phyloP scores from a whole-genome alignment of 1,284 basidiomycete genomes.

The Moesziomyces antarcticus region DNA sequence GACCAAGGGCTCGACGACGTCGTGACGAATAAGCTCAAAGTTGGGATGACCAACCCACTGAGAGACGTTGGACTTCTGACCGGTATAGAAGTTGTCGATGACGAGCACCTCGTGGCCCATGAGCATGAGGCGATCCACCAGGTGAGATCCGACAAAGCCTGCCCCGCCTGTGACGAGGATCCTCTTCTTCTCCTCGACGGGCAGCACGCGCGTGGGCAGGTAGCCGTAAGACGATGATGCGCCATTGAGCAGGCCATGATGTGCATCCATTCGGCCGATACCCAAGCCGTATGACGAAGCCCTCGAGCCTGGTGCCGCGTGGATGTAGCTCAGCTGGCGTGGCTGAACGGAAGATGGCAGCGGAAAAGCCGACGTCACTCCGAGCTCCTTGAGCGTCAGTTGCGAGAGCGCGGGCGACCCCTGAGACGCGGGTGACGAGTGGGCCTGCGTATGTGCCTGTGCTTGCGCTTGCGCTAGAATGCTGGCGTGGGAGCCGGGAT shows the following conservation, averaged over 20 bases:
- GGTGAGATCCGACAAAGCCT: slow-evolving; percentile 96
- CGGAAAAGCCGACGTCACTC: slow-evolving; percentile 1
- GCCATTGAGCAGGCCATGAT: slow-evolving; percentile 1
- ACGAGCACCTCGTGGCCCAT: slow-evolving; percentile 97
- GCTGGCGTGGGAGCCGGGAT: slow-evolving; percentile 41
- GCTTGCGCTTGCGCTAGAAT: slow-evolving; percentile 29
- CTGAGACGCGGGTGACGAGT: not conserved
- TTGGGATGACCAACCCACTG: slow-evolving; percentile 88
- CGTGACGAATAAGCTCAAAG: slow-evolving; percentile 96
- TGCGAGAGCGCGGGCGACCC: not conserved
- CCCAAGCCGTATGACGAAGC: slow-evolving; percentile 17
- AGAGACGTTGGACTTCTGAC: slow-evolving; percentile 86
- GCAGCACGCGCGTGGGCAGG: slow-evolving; percentile 89
- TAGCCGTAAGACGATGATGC: slow-evolving; percentile 67
- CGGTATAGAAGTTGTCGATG: slow-evolving; percentile 98
- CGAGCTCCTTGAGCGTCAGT: not conserved
- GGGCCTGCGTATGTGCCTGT: not conserved
- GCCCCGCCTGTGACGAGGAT: slow-evolving; percentile 92
- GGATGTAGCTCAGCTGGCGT: slow-evolving; percentile 41
- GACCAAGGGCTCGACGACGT: slow-evolving; percentile 73
- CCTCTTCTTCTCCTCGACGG: slow-evolving; percentile 82
- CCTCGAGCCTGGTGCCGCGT: slow-evolving; percentile 28
- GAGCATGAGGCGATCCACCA: slow-evolving; percentile 91
- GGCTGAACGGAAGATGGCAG: slow-evolving; percentile 4
- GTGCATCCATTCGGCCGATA: slow-evolving; percentile 6